Conservation (phyloP, 345 rosid genomes). For the Dimocarpus longan region DNA sequence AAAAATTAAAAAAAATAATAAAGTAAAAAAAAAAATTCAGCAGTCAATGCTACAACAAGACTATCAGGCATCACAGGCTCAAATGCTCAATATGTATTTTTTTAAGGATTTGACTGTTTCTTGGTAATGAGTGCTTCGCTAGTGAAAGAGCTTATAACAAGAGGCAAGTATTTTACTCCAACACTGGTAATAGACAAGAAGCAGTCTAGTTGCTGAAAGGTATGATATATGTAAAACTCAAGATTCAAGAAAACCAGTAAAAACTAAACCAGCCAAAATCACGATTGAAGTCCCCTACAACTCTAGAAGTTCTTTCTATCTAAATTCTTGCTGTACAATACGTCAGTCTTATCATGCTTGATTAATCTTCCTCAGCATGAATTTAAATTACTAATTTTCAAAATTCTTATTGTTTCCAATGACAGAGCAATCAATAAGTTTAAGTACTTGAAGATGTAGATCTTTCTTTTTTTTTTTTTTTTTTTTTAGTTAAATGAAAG, state of each 20-base stretch:
- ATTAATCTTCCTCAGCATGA: background rate
- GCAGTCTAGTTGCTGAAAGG: background rate
- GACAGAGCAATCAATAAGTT: background rate
- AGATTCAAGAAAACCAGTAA: background rate
- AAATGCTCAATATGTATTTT: background rate
- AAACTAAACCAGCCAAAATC: background rate
- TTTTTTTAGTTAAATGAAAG: background rate
- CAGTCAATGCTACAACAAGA: background rate
- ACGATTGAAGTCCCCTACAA: background rate
- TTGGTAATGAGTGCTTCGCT: background rate
- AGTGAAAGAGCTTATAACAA: background rate
- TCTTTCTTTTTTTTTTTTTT: too few species aligned
- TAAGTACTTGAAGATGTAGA: background rate
- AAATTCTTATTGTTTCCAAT: background rate
- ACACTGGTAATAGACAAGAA: background rate
- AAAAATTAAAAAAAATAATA: background rate
- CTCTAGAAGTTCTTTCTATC: background rate
- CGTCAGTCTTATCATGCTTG: background rate
- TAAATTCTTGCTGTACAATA: background rate
- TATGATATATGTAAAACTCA: background rate
- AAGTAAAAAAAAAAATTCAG: conserved; percentile 8
- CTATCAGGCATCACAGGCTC: background rate
- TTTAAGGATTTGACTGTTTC: background rate
- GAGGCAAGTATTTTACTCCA: background rate
- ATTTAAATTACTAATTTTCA: background rate